Base-by-base conservation (phyloP, 495 filamentous ascomycete genomes). In the Ramalina intermedia region DNA sequence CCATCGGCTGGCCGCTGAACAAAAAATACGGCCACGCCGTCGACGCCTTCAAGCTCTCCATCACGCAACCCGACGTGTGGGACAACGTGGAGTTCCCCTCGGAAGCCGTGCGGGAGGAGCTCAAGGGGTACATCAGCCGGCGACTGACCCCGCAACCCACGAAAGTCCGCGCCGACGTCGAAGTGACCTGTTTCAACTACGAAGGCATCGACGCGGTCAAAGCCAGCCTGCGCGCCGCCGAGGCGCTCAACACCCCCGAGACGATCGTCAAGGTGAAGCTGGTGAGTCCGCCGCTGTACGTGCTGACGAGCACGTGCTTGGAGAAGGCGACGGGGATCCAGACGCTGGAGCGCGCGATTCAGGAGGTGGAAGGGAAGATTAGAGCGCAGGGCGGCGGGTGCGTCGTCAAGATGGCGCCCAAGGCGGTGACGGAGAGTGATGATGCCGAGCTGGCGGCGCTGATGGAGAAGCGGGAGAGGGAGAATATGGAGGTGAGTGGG, bases 201-300 rank as follows among this genome's bases (percentile, higher is more conserved):
- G 91, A 96, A 50, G 91, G 91, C 58, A 96, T 98, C 72, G 91
- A 96, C 58, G 91, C 91, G 26, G 88, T 98, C 60, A 98, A 98
- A 76, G 69, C 74, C 63, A 85, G 69, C 56, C 88, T 69, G 37
- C 71, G 74, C 65, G 72, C 63, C 61, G 88, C 65, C 48, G 78
- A 70, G 72, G 87, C 76, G 65, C 84, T 69, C 74, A 84, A 72
- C 74, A 83, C 64, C 63, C 78, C 49, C 70, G 88, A 94, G 37
- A 88, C 76, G 55, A 86, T 91, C 67, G 88, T 98, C 64, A 98
- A 95, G 70, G 91, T 96, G 62, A 85, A 90, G 65, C 81, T 98
- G 23, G 93, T 98, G 8, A 88, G 85, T 6, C 91, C 91, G 29
- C 91, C 91, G 18, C 79, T 96, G 27, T 98, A 96, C 62, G 91